Evolutionary conservation across 805 yeast species (phyloP).

Genomic region (Diddensiella transvaalensis): DNA sequence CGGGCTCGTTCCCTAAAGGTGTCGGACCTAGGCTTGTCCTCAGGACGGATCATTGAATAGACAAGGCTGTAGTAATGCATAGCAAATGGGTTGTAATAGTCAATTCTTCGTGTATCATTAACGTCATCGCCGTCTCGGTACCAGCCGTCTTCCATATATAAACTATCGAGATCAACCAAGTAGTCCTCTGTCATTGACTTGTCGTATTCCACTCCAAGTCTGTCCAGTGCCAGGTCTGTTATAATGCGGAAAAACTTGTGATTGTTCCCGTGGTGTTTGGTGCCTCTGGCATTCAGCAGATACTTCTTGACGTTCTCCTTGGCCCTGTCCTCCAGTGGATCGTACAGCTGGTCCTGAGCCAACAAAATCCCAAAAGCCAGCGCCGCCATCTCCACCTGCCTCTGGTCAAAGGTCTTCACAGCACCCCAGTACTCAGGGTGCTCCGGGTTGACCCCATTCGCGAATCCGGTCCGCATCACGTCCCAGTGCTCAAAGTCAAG

Average conservation of each 20-base stretch:
- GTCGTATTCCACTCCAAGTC: slow-evolving; percentile 25
- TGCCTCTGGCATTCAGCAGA: slow-evolving; percentile 23
- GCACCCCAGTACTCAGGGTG: slow-evolving; percentile 33
- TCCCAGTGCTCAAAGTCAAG: slow-evolving; percentile 27
- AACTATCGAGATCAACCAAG: slow-evolving; percentile 25
- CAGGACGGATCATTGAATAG: slow-evolving; percentile 21
- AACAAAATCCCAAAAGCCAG: slow-evolving; percentile 29
- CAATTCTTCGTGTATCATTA: slow-evolving; percentile 22
- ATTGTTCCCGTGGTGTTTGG: slow-evolving; percentile 24
- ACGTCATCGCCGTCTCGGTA: slow-evolving; percentile 30
- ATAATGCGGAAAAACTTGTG: slow-evolving; percentile 35
- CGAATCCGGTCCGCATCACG: slow-evolving; percentile 27
- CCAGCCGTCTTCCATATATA: slow-evolving; percentile 34
- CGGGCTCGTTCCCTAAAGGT: slow-evolving; percentile 25
- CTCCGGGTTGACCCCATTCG: slow-evolving; percentile 31
- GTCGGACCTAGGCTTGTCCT: slow-evolving; percentile 20
- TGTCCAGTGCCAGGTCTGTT: slow-evolving; percentile 30
- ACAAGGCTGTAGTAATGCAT: slow-evolving; percentile 32
- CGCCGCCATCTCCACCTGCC: slow-evolving; percentile 34
- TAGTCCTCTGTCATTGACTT: slow-evolving; percentile 18
- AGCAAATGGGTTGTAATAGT: slow-evolving; percentile 35
- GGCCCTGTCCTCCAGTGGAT: slow-evolving; percentile 25
- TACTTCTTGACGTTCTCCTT: slow-evolving; percentile 25
- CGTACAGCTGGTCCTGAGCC: slow-evolving; percentile 30
- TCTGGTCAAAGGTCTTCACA: slow-evolving; percentile 23